Percentiles rank a stretch among this genome's conserved stretches.
Conservation (phyloP, 176 grass and related monocot species). For the Bolboschoenus planiculmis region DNA sequence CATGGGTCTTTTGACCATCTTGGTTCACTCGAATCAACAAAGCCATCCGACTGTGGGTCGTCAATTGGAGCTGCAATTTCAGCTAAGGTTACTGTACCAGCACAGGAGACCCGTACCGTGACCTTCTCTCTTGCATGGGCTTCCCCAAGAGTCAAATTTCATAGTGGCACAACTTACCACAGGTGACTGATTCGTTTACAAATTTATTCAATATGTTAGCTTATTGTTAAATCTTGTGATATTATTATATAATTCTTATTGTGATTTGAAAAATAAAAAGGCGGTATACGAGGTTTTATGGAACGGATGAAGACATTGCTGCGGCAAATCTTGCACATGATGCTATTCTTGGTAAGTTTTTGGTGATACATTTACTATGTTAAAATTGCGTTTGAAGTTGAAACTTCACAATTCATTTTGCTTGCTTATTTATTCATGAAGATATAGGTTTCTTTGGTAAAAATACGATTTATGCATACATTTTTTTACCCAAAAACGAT, state of each 20-base stretch:
- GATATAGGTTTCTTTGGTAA: background rate
- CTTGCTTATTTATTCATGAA: background rate
- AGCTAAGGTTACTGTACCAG: slow-evolving; percentile 39
- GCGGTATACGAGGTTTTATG: slow-evolving; percentile 78
- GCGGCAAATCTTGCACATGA: slow-evolving; percentile 52
- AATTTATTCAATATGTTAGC: background rate
- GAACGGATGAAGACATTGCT: slow-evolving; percentile 42
- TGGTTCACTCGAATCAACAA: slow-evolving; percentile 9
- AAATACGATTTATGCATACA: background rate
- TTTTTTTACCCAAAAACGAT: background rate
- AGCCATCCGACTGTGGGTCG: slow-evolving; percentile 43
- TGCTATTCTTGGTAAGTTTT: slow-evolving; percentile 63
- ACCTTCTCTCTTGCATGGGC: slow-evolving; percentile 86
- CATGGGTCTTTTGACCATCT: slow-evolving; percentile 52
- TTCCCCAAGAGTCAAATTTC: slow-evolving; percentile 78
- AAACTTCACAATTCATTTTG: background rate
- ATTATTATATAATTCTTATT: background rate
- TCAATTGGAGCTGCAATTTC: slow-evolving; percentile 81
- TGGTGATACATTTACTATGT: background rate
- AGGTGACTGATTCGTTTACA: slow-evolving; percentile 28
- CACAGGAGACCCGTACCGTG: slow-evolving; percentile 37
- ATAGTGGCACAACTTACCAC: slow-evolving; percentile 60
- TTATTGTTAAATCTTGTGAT: background rate
- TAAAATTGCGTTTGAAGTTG: background rate
- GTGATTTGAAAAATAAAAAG: slow-evolving; percentile 20